Percentiles rank a stretch among this genome's conserved stretches.
These are phyloP conservation scores for Capniomyces stellatus DNA, from an alignment of 371 early-diverging fungal genomes.

Conservation along the genomic window DNA sequence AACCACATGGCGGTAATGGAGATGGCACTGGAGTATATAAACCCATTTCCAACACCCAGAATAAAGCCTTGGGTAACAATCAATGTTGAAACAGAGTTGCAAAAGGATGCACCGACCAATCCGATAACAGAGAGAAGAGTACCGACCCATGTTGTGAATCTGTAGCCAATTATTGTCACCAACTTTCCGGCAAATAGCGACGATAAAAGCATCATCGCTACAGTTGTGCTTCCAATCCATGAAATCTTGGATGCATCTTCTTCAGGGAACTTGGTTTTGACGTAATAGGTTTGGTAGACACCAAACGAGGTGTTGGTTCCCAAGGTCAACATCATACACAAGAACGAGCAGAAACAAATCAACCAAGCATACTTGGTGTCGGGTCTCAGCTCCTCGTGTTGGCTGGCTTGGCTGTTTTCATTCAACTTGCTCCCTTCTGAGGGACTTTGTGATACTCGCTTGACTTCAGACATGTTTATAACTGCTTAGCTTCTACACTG, in stretches of 20 bases:
- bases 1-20: conserved; percentile 32
- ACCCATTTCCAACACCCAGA: conserved; percentile 28
- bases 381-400: not conserved
- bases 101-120: conserved; percentile 34
- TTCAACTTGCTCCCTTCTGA: too few species aligned
- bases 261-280: conserved; percentile 15
- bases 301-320: conserved; percentile 27
- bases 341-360: conserved; percentile 17
- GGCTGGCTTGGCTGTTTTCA: too few species aligned
- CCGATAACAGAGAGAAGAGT: conserved; percentile 31
- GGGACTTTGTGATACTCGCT: too few species aligned
- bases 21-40: conserved; percentile 30
- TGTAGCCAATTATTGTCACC: conserved; percentile 32
- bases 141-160: conserved; percentile 37
- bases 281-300: conserved; percentile 24
- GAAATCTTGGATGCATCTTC: conserved; percentile 12
- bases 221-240: conserved; percentile 32
- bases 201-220: conserved; percentile 31
- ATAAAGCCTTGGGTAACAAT: conserved; percentile 44
- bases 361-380: conserved; percentile 26
- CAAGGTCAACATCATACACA: conserved; percentile 21
- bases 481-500: too few species aligned
- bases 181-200: conserved; percentile 43
- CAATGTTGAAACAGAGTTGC: conserved; percentile 34
- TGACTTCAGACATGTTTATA: too few species aligned